Conservation (phyloP, 257 asterid genomes). For the Solanum rostratum region DNA sequence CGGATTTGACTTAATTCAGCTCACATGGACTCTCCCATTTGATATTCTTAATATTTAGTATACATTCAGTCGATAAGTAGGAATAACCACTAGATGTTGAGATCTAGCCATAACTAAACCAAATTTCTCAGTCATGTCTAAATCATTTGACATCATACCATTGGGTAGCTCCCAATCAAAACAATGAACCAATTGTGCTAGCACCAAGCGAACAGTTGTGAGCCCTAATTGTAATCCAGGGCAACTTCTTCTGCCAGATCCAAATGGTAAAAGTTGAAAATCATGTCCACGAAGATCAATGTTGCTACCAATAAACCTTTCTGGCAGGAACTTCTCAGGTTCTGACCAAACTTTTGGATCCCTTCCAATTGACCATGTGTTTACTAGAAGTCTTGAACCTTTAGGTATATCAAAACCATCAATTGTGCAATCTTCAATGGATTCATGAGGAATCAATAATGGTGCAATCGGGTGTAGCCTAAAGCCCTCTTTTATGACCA, state of each 20-base stretch:
- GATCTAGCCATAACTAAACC: neutral
- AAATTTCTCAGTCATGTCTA: too few relatives aligned
- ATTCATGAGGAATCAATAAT: conserved; percentile 5
- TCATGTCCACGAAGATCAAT: conserved; percentile 2
- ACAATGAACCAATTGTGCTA: too few relatives aligned
- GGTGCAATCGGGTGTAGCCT: conserved; percentile 15
- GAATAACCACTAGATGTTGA: neutral
- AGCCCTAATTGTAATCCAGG: conserved; percentile 4
- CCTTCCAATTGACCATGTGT: too few relatives aligned
- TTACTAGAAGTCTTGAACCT: conserved; percentile 2
- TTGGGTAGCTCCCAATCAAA: too few relatives aligned
- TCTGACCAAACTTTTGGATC: conserved; percentile 5
- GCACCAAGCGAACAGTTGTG: too few relatives aligned
- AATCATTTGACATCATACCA: too few relatives aligned
- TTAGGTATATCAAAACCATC: conserved; percentile 6
- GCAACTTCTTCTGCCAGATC: neutral
- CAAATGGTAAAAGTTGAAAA: neutral
- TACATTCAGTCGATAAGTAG: too few relatives aligned
- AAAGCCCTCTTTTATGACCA: too few relatives aligned
- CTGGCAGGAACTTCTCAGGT: conserved; percentile 1
- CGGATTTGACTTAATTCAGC: too few relatives aligned
- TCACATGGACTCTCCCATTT: too few relatives aligned
- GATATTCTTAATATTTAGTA: too few relatives aligned
- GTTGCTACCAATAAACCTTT: neutral
- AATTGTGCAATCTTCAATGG: conserved; percentile 12